Evolutionary conservation across 1,284 basidiomycete species (phyloP).

Genomic region (Lentinula novae-zelandiae): DNA sequence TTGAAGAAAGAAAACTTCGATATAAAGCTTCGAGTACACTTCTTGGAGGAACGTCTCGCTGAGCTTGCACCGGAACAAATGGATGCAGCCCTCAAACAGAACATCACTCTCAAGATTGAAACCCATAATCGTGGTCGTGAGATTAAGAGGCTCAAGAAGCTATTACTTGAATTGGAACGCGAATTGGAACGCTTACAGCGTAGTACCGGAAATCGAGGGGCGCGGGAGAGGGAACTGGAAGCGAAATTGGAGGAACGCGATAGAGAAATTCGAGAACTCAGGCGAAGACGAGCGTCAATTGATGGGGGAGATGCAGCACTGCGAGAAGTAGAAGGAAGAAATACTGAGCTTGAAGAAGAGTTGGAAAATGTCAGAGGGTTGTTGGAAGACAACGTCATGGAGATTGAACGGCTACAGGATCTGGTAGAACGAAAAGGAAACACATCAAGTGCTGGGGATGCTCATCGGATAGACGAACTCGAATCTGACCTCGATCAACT

Average conservation of each 20-base stretch:
- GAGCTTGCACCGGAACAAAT: slow-evolving; percentile 90
- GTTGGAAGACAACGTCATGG: slow-evolving; percentile 75
- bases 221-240: slow-evolving; percentile 64
- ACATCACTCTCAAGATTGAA: slow-evolving; percentile 91
- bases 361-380: slow-evolving; percentile 60
- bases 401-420: slow-evolving; percentile 64
- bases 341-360: slow-evolving; percentile 68
- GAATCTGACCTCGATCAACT: slow-evolving; percentile 52
- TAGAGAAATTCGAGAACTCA: slow-evolving; percentile 60
- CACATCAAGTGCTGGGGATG: slow-evolving; percentile 30
- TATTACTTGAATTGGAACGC: slow-evolving; percentile 78
- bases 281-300: slow-evolving; percentile 37
- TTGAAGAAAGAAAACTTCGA: slow-evolving; percentile 96
- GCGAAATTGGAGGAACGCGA: slow-evolving; percentile 67
- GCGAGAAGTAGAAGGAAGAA: slow-evolving; percentile 53
- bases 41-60: slow-evolving; percentile 86
- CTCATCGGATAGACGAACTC: slow-evolving; percentile 34
- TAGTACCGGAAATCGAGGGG: slow-evolving; percentile 36
- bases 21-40: slow-evolving; percentile 91
- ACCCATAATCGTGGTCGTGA: slow-evolving; percentile 90
- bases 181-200: slow-evolving; percentile 73
- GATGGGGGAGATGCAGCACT: slow-evolving; percentile 41
- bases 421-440: slow-evolving; percentile 50
- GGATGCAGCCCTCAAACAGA: slow-evolving; percentile 88
- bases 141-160: slow-evolving; percentile 89